Base-by-base conservation (phyloP, 129 eudicot genomes). In the Apium graveolens region DNA sequence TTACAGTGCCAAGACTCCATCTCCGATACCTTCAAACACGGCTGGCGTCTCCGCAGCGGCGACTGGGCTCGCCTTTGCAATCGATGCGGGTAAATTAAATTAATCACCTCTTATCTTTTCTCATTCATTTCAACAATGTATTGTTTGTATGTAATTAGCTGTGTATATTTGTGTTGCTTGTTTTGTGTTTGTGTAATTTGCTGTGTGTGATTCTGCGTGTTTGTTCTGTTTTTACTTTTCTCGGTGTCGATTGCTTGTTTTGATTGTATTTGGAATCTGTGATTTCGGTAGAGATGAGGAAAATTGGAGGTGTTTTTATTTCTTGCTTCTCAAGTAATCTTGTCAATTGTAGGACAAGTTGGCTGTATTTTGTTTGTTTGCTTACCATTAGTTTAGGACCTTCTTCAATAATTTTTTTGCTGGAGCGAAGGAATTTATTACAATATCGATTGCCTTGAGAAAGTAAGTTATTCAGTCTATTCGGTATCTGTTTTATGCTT, bases 1-100 rank as follows among this genome's bases (percentile, higher is more conserved):
- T 65, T 65, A 21, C 71, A 65, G 39, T 65, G 71, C 71, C 21
- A 65, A 4, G 71, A 65, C 71, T 65, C 71, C 71, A 31, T 65
- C 39, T 65, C 71, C 21, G 39, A 29, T 4, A 4, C 21, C 71
- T 65, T 65, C 71, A 65, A 65, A 32, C 5, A 65, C 39, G 71
- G 71, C 71, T 65, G 71, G 71, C 71, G 71, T 12, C 71, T 65
- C 0, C 71, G 71, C 24, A 29, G 71, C 5, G 71, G 71, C 21
- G 71, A 65, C 38, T 29, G 13, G 3, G 71, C 71, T 65, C 71
- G 11, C 5, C 71, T 65, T 1, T 65, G 71, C 5, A 29, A 31
- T 65, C 71, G 71, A 29, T 65, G 71, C 71, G 71, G 38, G 71
- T 65, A 13, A 29, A 14, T 14, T 65, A 13, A 29, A 14, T 14